Base-by-base conservation (phyloP, 208 protist species). In the Leishmania guyanensis region DNA sequence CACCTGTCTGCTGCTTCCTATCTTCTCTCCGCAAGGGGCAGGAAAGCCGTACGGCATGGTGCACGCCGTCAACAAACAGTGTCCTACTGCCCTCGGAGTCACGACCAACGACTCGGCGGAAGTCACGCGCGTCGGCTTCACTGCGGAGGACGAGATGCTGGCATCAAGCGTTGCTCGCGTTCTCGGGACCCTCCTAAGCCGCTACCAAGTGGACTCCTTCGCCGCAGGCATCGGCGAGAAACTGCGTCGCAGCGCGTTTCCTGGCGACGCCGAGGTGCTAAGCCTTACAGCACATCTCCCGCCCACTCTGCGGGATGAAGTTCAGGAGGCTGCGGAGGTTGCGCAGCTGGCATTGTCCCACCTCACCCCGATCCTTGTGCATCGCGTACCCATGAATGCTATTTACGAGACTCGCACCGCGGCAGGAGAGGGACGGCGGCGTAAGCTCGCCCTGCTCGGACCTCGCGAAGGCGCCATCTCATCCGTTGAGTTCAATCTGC, bases 1-100 rank as follows among this genome's bases (percentile, higher is more conserved):
- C 20, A 97, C 87, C 75, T 98, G 95, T 72, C 91, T 98, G 58
- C 90, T 97, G 33, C 94, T 96, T 71, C 95, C 95, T 29, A 92
- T 98, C 22, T 64, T 94, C 43, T 81, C 90, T 6, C 80, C 84
- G n/a, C 39, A 82, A 17, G 86, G 86, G 3, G 50, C 68, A 10
- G 80, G 84, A 26, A 81, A 72, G 64, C 53, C 92, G 6, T 86
- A 88, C 71, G 95, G 95, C 20, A 95, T 98, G 92, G 89, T 98
- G 33, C 95, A 98, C 81, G 93, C 93, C 0, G 92, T 95, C 50
- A 98, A 98, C 87, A 98, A 98, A 70, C 79, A 86, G 39, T 73
- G 82, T 36, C 71, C 84, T 12, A 78, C 75, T 9, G 16, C 43
- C 9, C 84, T 92, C 72, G 77, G 82, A 29, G 56, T 12, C 8